Conservation (phyloP, 2,329 filamentous ascomycete genomes). For the Colletotrichum limetticola region DNA sequence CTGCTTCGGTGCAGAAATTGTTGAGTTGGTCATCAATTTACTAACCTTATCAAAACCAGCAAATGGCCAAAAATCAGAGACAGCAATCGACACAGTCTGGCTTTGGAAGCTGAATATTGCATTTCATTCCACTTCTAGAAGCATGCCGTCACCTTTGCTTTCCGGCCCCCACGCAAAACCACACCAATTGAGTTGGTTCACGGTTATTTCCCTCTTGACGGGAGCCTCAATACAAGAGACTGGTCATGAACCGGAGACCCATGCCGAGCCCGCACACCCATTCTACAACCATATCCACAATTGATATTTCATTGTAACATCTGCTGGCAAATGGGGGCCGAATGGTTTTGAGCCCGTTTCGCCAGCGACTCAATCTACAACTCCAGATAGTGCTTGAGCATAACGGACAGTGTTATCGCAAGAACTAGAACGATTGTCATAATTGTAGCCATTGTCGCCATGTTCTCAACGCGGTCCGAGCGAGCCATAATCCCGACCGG, state of each 20-base stretch:
- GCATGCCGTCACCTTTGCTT: neutral
- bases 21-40: neutral
- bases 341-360: neutral
- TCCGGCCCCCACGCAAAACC: constrained; percentile 1
- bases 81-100: neutral
- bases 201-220: neutral
- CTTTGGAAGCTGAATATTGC: neutral
- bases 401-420: neutral
- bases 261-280: constrained; percentile 23
- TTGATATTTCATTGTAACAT: neutral
- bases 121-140: neutral
- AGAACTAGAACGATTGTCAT: neutral
- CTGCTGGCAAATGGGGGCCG: neutral
- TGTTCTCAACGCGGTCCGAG: constrained; percentile 24
- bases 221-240: constrained; percentile 2
- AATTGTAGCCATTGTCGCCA: neutral
- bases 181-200: constrained; percentile 1
- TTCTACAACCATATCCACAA: constrained; percentile 25
- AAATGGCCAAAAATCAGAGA: neutral
- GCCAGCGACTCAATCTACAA: neutral
- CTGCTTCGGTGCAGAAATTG: neutral
- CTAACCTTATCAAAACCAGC: neutral
- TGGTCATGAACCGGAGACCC: constrained; percentile 12
- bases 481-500: constrained; percentile 6
- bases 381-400: neutral